Evolutionary conservation across 2,329 filamentous ascomycete species (phyloP).

Genomic region (Ophiostoma sp.): DNA sequence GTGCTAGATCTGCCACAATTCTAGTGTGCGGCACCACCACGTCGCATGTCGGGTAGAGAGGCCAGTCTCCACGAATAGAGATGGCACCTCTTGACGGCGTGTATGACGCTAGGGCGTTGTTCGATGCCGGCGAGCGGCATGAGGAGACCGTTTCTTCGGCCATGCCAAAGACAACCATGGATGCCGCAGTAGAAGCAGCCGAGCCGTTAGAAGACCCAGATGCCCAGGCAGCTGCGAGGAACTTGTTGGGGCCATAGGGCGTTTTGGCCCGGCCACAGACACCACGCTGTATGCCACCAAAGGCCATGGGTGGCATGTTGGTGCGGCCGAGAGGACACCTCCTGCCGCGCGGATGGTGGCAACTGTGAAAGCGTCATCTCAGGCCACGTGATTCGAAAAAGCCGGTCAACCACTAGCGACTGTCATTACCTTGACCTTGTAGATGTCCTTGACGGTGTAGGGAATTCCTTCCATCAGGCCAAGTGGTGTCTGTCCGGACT

Average conservation of each 20-base stretch:
- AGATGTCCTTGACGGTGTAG: neutral
- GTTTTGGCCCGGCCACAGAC: neutral
- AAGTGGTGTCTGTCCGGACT: neutral
- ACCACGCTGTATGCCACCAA: neutral
- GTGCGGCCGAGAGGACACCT: neutral
- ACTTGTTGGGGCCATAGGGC: neutral
- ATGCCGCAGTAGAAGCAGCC: neutral
- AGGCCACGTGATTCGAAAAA: neutral
- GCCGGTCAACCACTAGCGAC: neutral
- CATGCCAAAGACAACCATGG: neutral
- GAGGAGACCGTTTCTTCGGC: neutral
- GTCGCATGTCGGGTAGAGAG: slow-evolving; percentile 53
- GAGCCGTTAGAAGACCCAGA: neutral
- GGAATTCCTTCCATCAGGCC: neutral
- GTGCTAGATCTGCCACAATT: neutral
- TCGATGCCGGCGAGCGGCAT: neutral
- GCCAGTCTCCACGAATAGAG: slow-evolving; percentile 48
- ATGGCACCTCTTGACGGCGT: slow-evolving; percentile 50
- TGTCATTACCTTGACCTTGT: neutral
- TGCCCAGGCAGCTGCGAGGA: neutral
- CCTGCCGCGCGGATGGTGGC: neutral
- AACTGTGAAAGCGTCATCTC: neutral
- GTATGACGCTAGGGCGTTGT: slow-evolving; percentile 40
- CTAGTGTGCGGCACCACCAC: slow-evolving; percentile 39
- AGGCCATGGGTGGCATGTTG: neutral